A percentile compares a stretch with the other conserved stretches of the same genome.
phyloP scores from a whole-genome alignment of 1,139 yeast species.

The Scheffersomyces parashehatae region DNA sequence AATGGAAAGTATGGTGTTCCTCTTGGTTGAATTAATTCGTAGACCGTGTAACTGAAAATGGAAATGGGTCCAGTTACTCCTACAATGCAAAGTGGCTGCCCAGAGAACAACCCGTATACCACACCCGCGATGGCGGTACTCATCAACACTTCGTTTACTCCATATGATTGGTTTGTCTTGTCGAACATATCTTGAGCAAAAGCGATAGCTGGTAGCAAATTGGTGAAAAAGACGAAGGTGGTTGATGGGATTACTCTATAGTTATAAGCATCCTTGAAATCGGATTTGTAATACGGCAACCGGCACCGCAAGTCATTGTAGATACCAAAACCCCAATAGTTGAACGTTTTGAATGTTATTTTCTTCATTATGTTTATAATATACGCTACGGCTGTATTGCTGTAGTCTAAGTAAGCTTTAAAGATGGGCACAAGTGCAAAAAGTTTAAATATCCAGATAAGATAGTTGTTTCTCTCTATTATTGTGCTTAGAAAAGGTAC shows the following conservation, averaged over 20 bases:
- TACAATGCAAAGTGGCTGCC: constrained; percentile 94
- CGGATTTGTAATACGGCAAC: constrained; percentile 69
- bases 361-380: too few species aligned
- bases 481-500: too few species aligned
- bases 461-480: too few species aligned
- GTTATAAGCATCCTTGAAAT: constrained; percentile 80
- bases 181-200: constrained; percentile 98
- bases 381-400: too few species aligned
- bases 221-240: constrained; percentile 81
- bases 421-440: too few species aligned
- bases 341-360: constrained; percentile 7
- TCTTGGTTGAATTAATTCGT: constrained; percentile 66
- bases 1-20: constrained; percentile 82
- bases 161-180: constrained; percentile 81
- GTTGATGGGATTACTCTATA: constrained; percentile 90
- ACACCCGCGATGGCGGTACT: constrained; percentile 88
- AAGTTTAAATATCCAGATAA: too few species aligned
- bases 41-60: constrained; percentile 89
- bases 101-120: constrained; percentile 79
- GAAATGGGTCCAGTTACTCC: constrained; percentile 97
- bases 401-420: too few species aligned
- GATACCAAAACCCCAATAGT: constrained; percentile 55
- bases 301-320: constrained; percentile 54
- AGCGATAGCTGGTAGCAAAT: constrained; percentile 89
- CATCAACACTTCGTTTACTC: constrained; percentile 85